Percentiles rank a stretch among this genome's conserved stretches.
Conservation (phyloP, 2,329 filamentous ascomycete genomes). For the Aspergillus melleus region DNA sequence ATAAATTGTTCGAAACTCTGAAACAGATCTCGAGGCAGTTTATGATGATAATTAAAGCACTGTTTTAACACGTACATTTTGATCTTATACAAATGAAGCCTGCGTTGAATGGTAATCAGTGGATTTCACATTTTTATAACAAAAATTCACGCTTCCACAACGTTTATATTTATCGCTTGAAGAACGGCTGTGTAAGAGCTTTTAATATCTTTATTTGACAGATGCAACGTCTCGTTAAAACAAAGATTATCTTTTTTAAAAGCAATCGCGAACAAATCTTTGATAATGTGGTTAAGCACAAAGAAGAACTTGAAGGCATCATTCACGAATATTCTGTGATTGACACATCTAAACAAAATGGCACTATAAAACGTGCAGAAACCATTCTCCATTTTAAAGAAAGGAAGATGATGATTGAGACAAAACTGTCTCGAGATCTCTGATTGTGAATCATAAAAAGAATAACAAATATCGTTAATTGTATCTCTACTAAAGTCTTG, state of each 20-base stretch:
- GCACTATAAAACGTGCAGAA: neutral
- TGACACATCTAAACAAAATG: neutral
- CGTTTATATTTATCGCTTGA: neutral
- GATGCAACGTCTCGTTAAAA: neutral
- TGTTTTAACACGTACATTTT: neutral
- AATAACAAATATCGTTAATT: neutral
- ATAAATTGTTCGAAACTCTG: neutral
- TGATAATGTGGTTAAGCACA: neutral
- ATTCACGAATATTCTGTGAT: neutral
- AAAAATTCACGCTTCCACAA: neutral
- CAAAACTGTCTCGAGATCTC: neutral
- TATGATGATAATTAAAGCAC: neutral
- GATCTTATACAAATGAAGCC: neutral
- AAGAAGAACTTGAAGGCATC: neutral
- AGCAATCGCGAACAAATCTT: neutral
- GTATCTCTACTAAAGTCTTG: neutral
- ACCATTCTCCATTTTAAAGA: neutral
- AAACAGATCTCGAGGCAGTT: neutral
- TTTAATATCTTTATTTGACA: neutral
- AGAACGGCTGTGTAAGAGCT: neutral
- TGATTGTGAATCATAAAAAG: neutral
- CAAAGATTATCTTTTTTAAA: neutral
- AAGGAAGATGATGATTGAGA: neutral
- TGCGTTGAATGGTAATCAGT: neutral
- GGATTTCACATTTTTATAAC: neutral